A percentile compares a stretch with the other conserved stretches of the same genome.
Evolutionary conservation across 768 basidiomycete genomes (phyloP).

Genomic region (Suillus variegatus): DNA sequence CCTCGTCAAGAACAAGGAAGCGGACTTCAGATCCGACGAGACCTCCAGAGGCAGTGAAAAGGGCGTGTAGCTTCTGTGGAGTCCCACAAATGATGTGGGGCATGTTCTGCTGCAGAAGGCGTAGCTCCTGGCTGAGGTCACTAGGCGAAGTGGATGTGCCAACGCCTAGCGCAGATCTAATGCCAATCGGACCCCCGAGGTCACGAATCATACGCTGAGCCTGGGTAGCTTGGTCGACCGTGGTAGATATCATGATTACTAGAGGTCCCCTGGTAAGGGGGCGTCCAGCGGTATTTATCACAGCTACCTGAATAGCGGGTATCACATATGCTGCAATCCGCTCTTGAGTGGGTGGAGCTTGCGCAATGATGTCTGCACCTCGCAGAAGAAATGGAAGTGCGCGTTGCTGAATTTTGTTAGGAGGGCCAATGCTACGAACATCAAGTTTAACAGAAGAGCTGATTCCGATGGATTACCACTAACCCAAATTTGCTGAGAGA

Average conservation of each 20-base stretch:
- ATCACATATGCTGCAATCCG: constrained; percentile 97
- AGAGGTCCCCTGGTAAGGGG: constrained; percentile 71
- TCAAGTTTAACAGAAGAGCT: constrained; percentile 7
- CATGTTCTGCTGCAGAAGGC: constrained; percentile 85
- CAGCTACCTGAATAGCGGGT: constrained; percentile 81
- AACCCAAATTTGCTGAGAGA: constrained; percentile 94
- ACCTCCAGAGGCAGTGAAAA: constrained; percentile 81
- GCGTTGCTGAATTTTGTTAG: constrained; percentile 98
- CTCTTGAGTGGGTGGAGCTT: constrained; percentile 98
- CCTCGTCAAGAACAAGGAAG: constrained; percentile 95
- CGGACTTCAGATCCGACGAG: constrained; percentile 83
- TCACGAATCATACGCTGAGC: constrained; percentile 95
- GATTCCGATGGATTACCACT: constrained; percentile 29
- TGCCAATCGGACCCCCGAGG: constrained; percentile 89
- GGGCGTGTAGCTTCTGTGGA: constrained; percentile 91
- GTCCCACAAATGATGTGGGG: constrained; percentile 97
- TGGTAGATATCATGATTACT: constrained; percentile 95
- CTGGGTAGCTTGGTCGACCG: constrained; percentile 98
- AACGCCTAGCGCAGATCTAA: constrained; percentile 86
- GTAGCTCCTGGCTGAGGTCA: constrained; percentile 73
- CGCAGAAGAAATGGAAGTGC: constrained; percentile 93
- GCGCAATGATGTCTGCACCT: constrained; percentile 96
- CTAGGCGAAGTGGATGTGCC: constrained; percentile 66
- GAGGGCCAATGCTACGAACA: constrained; percentile 82
- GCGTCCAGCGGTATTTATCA: constrained; percentile 59